Evolutionary conservation across 1,139 yeast species (phyloP), one percentile per base, ranked within the genome.

Genomic region (Kazachstania sp.): DNA sequence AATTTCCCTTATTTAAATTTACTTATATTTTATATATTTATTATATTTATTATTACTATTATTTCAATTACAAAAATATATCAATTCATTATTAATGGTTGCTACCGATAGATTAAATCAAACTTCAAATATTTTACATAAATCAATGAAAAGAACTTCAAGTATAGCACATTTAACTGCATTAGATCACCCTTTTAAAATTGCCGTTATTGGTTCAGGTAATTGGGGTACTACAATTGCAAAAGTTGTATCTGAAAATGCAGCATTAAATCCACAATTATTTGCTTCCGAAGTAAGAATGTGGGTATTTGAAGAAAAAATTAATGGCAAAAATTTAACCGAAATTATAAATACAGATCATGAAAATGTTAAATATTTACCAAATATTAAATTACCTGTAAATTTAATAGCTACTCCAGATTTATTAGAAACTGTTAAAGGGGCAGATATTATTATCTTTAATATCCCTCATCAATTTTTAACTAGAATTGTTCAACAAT

Each of bases 221-320:
- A 83, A 83, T 66, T 83, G 92, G 96, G 97, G 97, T 50, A 86
- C 96, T 35, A 90, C 97, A 5, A 88, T 90, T 48, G 96, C 97
- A 55, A 90, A 90, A 70, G 83, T 90, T 45, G 82, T 88, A 37
- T 88, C 96, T 34, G 97, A 90, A 68, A 88, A 87, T 69, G 72
- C 90, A 43, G 73, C 72, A 37, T 82, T 76, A 56, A 75, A 84
- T 68, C 80, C 87, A 23, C 72, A 78, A 38, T 67, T 85, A 54
- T 90, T 90, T 64, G 75, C 78, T 46, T 67, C 71, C 49, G 70
- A 75, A 43, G 96, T 90, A 41, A 78, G 81, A 57, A 88, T 90
- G 97, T 90, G 97, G 97, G 97, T 90, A 29, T 86, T 74, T 61
- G 90, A 90, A 68, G 97, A 90, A 69, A 65, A 74, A 50, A 69